Percentiles rank a stretch among this genome's conserved stretches.
Evolutionary conservation across 768 basidiomycete species (phyloP).

Genomic region (Porpolomopsis calyptriformis): DNA sequence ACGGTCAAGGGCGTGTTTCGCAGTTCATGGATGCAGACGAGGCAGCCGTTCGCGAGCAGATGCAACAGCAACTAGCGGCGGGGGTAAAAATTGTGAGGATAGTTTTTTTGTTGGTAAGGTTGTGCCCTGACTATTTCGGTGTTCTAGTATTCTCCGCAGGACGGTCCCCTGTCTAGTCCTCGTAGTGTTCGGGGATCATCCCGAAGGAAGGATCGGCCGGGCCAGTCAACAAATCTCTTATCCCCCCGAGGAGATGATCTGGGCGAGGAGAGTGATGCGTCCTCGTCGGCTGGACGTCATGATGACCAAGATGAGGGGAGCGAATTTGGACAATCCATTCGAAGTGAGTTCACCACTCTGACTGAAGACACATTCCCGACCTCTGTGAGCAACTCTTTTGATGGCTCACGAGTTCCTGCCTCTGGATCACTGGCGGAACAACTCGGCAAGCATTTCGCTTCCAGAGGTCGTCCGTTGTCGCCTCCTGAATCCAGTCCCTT

Average conservation of each 20-base stretch:
- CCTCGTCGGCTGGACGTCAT: slow-evolving; percentile 28
- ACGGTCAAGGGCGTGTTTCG: slow-evolving; percentile 47
- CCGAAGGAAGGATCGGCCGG: slow-evolving; percentile 40
- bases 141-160: slow-evolving; percentile 51
- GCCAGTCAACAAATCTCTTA: slow-evolving; percentile 31
- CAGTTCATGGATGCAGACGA: slow-evolving; percentile 91
- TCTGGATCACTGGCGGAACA: slow-evolving; percentile 51
- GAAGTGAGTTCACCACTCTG: slow-evolving; percentile 26
- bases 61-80: slow-evolving; percentile 72
- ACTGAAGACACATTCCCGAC: slow-evolving; percentile 49
- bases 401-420: slow-evolving; percentile 25
- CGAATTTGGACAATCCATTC: slow-evolving; percentile 42
- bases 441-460: slow-evolving; percentile 46
- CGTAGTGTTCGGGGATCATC: slow-evolving; percentile 65
- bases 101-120: background rate
- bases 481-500: slow-evolving; percentile 27
- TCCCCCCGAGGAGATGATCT: slow-evolving; percentile 35
- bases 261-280: slow-evolving; percentile 30
- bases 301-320: slow-evolving; percentile 42
- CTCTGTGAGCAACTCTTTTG: slow-evolving; percentile 41
- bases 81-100: slow-evolving; percentile 56
- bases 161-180: slow-evolving; percentile 49
- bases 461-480: slow-evolving; percentile 34
- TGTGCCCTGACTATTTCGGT: slow-evolving; percentile 1
- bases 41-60: slow-evolving; percentile 71